Base-by-base conservation (phyloP, 768 basidiomycete genomes). In the Tulasnella sp. region DNA sequence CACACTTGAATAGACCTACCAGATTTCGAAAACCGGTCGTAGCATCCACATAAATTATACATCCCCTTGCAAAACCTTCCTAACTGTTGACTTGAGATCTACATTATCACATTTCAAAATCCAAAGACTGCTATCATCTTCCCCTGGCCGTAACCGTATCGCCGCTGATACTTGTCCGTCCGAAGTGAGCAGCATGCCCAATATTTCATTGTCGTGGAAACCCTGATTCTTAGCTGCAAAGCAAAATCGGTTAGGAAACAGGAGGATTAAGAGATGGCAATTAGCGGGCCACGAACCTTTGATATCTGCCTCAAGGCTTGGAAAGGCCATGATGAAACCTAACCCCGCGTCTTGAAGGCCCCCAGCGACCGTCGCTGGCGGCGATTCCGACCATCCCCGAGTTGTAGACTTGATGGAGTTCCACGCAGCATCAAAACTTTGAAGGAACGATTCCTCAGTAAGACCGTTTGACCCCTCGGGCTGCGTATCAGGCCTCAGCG, bases 331-430 rank as follows among this genome's bases (percentile, higher is more conserved):
- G 29, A 74, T 25, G 49, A 74, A 38, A 12, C 71, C 38, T 25
- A 77, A 34, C 64, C 37, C 49, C 11, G 40, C 31, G 36, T 68
- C 78, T 39, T 76, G 25, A 36, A 93, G 80, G 54, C 83, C 84
- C 72, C 86, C 85, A 64, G 91, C 84, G 36, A 89, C 86, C 29
- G 82, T 83, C 71, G 89, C 89, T 71, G 89, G 83, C 31, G 88
- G 84, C 6, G 81, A 83, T 77, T 88, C 87, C 80, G 88, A 91
- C 93, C 93, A 94, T 17, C 93, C 93, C 72, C 92, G 87, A 39
- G 81, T 74, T 37, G 81, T 82, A 38, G 74, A 64, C 49, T 54
- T 74, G 54, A 88, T 83, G 2, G 83, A 80, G 71, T 89, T 85
- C 93, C 93, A 94, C 2, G 83, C 80, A 19, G 75, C 81, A 79